Conservation (phyloP, 2,329 filamentous ascomycete species). For the Sclerotinia minor region DNA sequence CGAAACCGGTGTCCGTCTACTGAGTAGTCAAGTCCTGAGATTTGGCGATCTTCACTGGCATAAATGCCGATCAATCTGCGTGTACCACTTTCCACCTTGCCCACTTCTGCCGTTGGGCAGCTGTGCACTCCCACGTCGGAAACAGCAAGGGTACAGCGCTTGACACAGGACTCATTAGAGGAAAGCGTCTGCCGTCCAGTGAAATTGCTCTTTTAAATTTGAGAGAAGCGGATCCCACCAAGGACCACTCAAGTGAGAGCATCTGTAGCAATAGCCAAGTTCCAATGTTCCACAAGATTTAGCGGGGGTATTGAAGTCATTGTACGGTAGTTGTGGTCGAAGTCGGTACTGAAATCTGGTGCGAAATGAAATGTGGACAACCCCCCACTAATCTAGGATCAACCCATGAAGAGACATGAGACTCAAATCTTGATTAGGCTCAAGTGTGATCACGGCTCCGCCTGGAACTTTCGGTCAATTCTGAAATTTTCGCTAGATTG, state of each 20-base stretch:
- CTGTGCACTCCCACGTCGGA: slow-evolving; percentile 14
- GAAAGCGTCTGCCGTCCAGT: slow-evolving; percentile 6
- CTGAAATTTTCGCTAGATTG: neutral
- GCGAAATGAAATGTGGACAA: slow-evolving; percentile 17
- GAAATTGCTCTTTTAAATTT: slow-evolving; percentile 15
- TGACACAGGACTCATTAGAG: neutral
- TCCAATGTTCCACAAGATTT: neutral
- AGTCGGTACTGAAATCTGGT: slow-evolving; percentile 23
- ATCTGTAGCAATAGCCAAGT: neutral
- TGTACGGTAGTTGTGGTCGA: slow-evolving; percentile 1
- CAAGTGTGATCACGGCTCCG: slow-evolving; percentile 1
- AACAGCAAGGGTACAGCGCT: slow-evolving; percentile 7
- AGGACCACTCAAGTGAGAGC: slow-evolving; percentile 5
- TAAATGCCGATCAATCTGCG: slow-evolving; percentile 10
- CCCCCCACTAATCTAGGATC: slow-evolving; percentile 15
- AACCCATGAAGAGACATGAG: slow-evolving; percentile 10
- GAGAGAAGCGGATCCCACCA: slow-evolving; percentile 1
- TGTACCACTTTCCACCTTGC: slow-evolving; percentile 13
- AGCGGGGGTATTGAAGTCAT: neutral
- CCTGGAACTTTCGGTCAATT: slow-evolving; percentile 12
- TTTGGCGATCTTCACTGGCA: slow-evolving; percentile 16
- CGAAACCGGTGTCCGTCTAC: neutral
- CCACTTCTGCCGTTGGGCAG: slow-evolving; percentile 20
- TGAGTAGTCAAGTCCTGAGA: neutral
- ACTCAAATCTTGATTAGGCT: slow-evolving; percentile 14